A percentile compares a stretch with the other conserved stretches of the same genome.
Conservation (phyloP, 352 stramenopile genomes). For the Phytophthora hybrid region DNA sequence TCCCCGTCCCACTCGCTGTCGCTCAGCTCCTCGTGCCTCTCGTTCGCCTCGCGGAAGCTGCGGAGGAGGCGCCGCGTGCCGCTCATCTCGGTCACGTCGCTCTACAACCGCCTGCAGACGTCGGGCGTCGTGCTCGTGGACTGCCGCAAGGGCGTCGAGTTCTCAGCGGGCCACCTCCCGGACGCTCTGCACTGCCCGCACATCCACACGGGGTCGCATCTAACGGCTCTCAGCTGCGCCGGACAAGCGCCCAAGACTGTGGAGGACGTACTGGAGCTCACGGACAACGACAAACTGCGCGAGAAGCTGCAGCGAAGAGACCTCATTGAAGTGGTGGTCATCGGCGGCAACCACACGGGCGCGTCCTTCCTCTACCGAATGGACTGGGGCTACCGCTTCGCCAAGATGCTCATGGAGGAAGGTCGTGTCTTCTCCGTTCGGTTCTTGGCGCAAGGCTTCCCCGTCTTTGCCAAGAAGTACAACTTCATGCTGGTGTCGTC, state of each 20-base stretch:
- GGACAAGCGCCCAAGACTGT: conserved; percentile 45
- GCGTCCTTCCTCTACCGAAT: conserved; percentile 63
- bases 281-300: conserved; percentile 42
- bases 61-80: conserved; percentile 54
- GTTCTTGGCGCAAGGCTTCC: conserved; percentile 75
- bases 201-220: conserved; percentile 24
- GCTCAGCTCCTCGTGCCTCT: conserved; percentile 31
- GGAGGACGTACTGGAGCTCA: conserved; percentile 59
- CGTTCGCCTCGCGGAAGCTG: conserved; percentile 38
- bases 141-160: conserved; percentile 65
- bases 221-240: conserved; percentile 34
- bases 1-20: conserved; percentile 8
- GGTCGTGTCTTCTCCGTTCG: conserved; percentile 76
- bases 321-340: conserved; percentile 77
- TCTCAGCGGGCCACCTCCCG: conserved; percentile 49
- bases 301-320: conserved; percentile 64
- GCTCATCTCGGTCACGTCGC: conserved; percentile 65
- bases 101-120: conserved; percentile 83
- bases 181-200: conserved; percentile 66
- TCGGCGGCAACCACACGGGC: conserved; percentile 61
- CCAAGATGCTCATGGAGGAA: conserved; percentile 67
- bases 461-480: conserved; percentile 74
- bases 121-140: conserved; percentile 71
- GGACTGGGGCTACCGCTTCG: conserved; percentile 78
- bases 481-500: conserved; percentile 61